Evolutionary conservation across 2,329 filamentous ascomycete genomes (phyloP).

Genomic region (Byssoonygena ceratinophila): DNA sequence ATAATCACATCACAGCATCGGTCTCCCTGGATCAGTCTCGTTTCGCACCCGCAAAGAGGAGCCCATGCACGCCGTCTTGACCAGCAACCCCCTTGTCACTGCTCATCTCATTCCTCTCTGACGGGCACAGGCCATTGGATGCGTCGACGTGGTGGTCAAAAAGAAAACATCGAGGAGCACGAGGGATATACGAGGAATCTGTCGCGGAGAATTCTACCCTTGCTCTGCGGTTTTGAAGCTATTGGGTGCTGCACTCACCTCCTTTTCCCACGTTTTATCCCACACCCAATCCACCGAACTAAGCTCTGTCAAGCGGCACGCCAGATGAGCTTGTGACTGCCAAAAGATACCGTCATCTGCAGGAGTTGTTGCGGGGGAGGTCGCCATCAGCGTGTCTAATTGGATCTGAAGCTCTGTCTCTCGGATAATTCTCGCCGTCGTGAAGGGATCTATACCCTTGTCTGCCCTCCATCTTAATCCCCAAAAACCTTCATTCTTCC

Average conservation of each 20-base stretch:
- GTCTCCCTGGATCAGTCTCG: not conserved
- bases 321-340: not conserved
- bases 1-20: no score
- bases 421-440: not conserved
- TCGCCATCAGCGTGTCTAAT: not conserved
- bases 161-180: constrained; percentile 7
- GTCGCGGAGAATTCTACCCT: constrained; percentile 3
- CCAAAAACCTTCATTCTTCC: not conserved
- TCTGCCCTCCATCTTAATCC: not conserved
- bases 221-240: not conserved
- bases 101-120: not conserved
- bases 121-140: not conserved
- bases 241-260: not conserved
- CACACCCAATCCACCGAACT: not conserved
- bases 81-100: not conserved
- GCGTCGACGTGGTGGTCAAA: not conserved
- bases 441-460: not conserved
- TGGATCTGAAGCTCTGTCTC: not conserved
- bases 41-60: no score
- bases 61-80: not conserved
- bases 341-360: not conserved
- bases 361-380: not conserved
- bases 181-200: constrained; percentile 10
- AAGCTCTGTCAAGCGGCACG: not conserved
- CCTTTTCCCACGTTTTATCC: not conserved